Base-by-base conservation (phyloP, 306 rosid genomes). In the Purshia tridentata region DNA sequence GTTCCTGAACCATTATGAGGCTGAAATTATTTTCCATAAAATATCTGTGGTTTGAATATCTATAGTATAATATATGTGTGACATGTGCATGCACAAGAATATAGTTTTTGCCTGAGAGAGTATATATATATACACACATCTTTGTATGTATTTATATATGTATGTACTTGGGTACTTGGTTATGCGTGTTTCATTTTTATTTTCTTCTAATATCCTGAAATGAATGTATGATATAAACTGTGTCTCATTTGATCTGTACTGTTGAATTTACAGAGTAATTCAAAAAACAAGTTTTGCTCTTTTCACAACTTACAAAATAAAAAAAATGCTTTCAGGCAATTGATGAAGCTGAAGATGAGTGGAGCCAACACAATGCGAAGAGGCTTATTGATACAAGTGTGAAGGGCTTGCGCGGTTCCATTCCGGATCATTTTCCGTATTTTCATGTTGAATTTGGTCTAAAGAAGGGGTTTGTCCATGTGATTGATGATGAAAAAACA, bases 361-460 rank as follows among this genome's bases (percentile, higher is more conserved):
- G 96, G 98, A 91, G 96, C 80, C 98, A 91, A 74, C 98, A 91
- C 77, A 86, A 91, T 44, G 96, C 97, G 0, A 93, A 93, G 76
- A 91, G 81, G 70, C 96, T 93, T 3, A 91, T 93, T 2, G 96
- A 90, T 65, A 90, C 98, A 4, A 89, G 91, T 56, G 70, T 72
- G 69, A 89, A 89, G 85, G 97, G 98, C 16, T 50, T 93, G 75
- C 88, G 94, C 18, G 88, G 87, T 68, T 89, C 91, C n/a, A 85
- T 91, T 65, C 97, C 98, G 1, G 85, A 85, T 73, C 62, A 91
- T 73, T 87, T 91, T 60, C 97, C 97, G 0, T 89, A 91, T 77
- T 93, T 91, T 58, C 94, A 93, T 5, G 97, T 93, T 3, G 98
- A 93, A 69, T 90, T 93, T 45, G 97, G 97, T 22, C 77, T 93